Evolutionary conservation across 306 rosid species (phyloP).

Genomic region (Prunus mongolica): DNA sequence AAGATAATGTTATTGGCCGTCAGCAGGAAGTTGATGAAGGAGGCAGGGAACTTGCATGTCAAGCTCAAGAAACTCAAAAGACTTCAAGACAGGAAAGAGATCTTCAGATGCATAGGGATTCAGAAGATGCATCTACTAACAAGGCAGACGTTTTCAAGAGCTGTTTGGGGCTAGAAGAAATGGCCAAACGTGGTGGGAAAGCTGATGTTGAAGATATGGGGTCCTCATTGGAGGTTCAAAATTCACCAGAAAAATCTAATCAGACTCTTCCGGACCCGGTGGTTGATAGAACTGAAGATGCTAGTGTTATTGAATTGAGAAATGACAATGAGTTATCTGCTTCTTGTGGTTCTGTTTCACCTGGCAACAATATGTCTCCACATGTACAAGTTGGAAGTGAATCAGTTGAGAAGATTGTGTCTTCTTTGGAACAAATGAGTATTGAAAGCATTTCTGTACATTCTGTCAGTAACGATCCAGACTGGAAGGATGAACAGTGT

Average conservation of each 20-base stretch:
- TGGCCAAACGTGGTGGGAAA: conserved; percentile 29
- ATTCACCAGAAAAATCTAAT: conserved; percentile 26
- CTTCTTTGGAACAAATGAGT: conserved; percentile 27
- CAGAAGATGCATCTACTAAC: conserved; percentile 36
- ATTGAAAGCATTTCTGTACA: conserved; percentile 20
- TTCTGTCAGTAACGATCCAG: conserved; percentile 25
- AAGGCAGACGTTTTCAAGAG: conserved; percentile 47
- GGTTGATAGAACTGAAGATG: conserved; percentile 32
- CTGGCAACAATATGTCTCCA: conserved; percentile 25
- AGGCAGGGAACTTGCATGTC: conserved; percentile 35
- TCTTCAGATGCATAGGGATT: conserved; percentile 24
- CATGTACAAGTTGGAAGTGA: conserved; percentile 25
- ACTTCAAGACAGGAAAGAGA: conserved; percentile 32
- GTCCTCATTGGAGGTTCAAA: conserved; percentile 28
- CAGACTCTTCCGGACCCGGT: conserved; percentile 4
- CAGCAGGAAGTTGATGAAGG: conserved; percentile 42
- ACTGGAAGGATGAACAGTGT: conserved; percentile 27
- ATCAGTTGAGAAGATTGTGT: conserved; percentile 30
- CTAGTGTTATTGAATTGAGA: conserved; percentile 18
- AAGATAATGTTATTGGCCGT: conserved; percentile 18
- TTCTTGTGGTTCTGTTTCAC: conserved; percentile 27
- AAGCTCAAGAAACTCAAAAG: conserved; percentile 29
- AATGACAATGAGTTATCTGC: conserved; percentile 31
- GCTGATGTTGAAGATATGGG: conserved; percentile 20
- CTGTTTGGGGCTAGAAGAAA: conserved; percentile 55